Evolutionary conservation across 2,329 filamentous ascomycete genomes (phyloP).

Genomic region (Zymoseptoria ardabiliae): DNA sequence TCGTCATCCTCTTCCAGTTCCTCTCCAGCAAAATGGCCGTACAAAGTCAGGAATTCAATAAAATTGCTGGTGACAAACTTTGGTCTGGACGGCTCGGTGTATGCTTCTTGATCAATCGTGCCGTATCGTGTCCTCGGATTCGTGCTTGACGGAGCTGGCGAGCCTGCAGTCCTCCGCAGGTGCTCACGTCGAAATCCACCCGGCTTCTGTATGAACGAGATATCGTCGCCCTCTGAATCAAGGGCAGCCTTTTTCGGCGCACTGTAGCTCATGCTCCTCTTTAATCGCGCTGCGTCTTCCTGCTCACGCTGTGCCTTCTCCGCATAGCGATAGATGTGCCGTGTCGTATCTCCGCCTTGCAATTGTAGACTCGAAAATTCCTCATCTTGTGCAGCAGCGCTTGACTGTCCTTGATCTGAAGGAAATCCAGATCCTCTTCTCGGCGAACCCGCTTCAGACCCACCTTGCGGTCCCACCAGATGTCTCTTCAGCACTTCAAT

Average conservation of each 20-base stretch:
- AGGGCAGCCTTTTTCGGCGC: constrained; percentile 70
- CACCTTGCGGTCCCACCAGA: constrained; percentile 62
- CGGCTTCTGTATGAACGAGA: constrained; percentile 83
- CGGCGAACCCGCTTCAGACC: constrained; percentile 28
- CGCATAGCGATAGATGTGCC: constrained; percentile 94
- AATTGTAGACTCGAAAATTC: constrained; percentile 90
- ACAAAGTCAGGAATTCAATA: constrained; percentile 88
- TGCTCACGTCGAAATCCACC: constrained; percentile 92
- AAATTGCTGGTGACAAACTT: constrained; percentile 84
- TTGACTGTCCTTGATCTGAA: constrained; percentile 23
- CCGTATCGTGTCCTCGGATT: constrained; percentile 23
- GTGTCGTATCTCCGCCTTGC: constrained; percentile 89
- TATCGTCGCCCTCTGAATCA: constrained; percentile 66
- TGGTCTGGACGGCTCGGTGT: constrained; percentile 33
- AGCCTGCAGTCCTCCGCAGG: constrained; percentile 64
- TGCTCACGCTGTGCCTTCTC: constrained; percentile 80
- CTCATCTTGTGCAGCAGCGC: constrained; percentile 50
- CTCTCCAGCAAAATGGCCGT: constrained; percentile 96
- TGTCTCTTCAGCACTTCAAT: constrained; percentile 87
- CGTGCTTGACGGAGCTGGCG: constrained; percentile 41
- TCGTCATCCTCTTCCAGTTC: constrained; percentile 96
- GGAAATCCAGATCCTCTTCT: constrained; percentile 18
- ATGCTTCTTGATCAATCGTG: constrained; percentile 8
- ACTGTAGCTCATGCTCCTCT: constrained; percentile 84
- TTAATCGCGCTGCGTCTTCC: constrained; percentile 50